These are phyloP conservation scores for Phaeosphaeria sp. DNA, from an alignment of 2,329 filamentous ascomycete genomes.

Conservation along the genomic window DNA sequence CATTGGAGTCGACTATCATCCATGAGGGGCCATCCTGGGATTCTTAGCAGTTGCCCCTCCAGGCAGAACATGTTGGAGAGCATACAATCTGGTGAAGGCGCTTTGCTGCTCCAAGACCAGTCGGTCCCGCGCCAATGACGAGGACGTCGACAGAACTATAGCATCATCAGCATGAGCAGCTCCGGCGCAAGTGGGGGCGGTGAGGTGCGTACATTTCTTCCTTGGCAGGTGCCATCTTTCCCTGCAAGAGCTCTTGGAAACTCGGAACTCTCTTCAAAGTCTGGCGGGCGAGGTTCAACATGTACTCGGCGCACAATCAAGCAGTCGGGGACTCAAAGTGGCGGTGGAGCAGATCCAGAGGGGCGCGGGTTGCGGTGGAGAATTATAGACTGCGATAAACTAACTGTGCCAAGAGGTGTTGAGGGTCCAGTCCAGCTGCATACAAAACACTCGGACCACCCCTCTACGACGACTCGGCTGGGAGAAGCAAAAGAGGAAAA, in stretches of 20 bases:
- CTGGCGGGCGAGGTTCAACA: slow-evolving; percentile 48
- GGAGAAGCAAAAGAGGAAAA: slow-evolving; percentile 27
- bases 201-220: slow-evolving; percentile 49
- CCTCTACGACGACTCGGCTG: slow-evolving; percentile 2
- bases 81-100: slow-evolving; percentile 94
- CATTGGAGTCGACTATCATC: slow-evolving; percentile 92
- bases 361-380: slow-evolving; percentile 25
- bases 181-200: slow-evolving; percentile 25
- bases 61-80: slow-evolving; percentile 12
- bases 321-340: slow-evolving; percentile 19
- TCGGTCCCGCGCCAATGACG: slow-evolving; percentile 96
- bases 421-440: slow-evolving; percentile 16
- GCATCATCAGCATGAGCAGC: slow-evolving; percentile 26
- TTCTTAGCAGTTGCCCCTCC: slow-evolving; percentile 32
- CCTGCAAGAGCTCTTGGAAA: slow-evolving; percentile 50
- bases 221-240: slow-evolving; percentile 48
- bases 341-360: slow-evolving; percentile 22
- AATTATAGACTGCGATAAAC: slow-evolving; percentile 34
- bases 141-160: slow-evolving; percentile 91
- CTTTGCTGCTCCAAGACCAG: slow-evolving; percentile 96
- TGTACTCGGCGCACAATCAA: slow-evolving; percentile 36
- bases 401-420: slow-evolving; percentile 35
- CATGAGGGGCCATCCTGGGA: slow-evolving; percentile 86
- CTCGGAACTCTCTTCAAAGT: slow-evolving; percentile 50
- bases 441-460: not conserved